phyloP scores from a whole-genome alignment of 108 stramenopile genomes.

The Skeletonema marinoi region DNA sequence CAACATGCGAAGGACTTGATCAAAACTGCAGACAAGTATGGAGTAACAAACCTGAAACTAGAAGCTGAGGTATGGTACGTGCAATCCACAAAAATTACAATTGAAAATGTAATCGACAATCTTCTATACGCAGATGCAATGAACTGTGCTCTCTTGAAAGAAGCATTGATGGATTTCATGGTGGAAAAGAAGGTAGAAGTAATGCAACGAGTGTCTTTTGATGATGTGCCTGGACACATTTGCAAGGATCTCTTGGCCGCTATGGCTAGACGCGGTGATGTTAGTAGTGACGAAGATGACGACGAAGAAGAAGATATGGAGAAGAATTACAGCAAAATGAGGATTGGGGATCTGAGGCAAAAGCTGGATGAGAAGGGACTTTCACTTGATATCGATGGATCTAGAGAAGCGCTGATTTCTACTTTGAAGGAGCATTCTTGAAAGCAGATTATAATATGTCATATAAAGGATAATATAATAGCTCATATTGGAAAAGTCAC shows the following conservation, averaged over 20 bases:
- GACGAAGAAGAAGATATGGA: too few relatives aligned
- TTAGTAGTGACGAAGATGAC: not conserved
- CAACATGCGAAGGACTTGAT: not conserved
- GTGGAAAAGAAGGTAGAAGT: conserved; percentile 2
- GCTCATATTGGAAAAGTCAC: too few relatives aligned
- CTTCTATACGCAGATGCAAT: not conserved
- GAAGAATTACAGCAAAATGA: too few relatives aligned
- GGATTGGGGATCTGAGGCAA: too few relatives aligned
- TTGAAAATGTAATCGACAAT: not conserved
- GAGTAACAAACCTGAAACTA: not conserved
- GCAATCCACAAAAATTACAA: not conserved
- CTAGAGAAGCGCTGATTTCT: too few relatives aligned
- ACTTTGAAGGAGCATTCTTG: too few relatives aligned
- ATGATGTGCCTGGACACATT: not conserved
- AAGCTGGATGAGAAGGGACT: too few relatives aligned
- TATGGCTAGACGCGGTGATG: not conserved
- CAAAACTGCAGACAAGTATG: conserved; percentile 1
- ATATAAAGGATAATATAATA: too few relatives aligned
- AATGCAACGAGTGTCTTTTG: too few relatives aligned
- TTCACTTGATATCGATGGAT: too few relatives aligned
- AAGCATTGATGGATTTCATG: conserved; percentile 18
- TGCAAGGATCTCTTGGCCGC: not conserved
- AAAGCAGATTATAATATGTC: too few relatives aligned
- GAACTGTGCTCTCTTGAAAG: conserved; percentile 8
- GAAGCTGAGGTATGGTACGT: not conserved